Conservation (phyloP, 345 rosid genomes). For the Jatropha curcas region DNA sequence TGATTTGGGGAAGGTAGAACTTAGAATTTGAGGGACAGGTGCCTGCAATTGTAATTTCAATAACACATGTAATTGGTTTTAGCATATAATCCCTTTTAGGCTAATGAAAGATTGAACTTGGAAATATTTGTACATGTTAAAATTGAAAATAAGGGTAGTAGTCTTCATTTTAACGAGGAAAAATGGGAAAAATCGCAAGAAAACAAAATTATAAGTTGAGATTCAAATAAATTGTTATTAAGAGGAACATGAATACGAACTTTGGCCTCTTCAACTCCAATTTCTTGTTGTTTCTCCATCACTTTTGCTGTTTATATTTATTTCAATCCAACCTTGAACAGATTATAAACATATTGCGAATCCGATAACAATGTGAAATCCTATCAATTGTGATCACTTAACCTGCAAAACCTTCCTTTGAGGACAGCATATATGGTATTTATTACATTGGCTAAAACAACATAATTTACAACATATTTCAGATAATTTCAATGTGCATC, state of each 20-base stretch:
- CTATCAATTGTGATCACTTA: not conserved
- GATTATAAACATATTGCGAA: not conserved
- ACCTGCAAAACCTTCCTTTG: not conserved
- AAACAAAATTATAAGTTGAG: no score
- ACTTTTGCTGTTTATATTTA: no score
- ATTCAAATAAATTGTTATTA: no score
- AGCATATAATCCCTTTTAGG: not conserved
- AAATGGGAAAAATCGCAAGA: no score
- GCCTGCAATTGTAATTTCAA: not conserved
- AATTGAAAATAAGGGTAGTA: no score
- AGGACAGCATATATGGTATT: not conserved
- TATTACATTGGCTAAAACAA: not conserved
- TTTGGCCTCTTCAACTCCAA: no score
- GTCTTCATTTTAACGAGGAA: no score
- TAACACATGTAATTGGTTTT: not conserved
- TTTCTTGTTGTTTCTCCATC: no score
- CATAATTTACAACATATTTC: slow-evolving; percentile 2
- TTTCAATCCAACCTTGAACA: not conserved
- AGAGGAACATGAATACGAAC: no score
- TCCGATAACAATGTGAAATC: not conserved
- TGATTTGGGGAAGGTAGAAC: no score
- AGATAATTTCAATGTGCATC: not conserved
- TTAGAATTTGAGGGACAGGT: not conserved
- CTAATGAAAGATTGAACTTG: no score
- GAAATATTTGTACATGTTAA: no score